phyloP scores from a whole-genome alignment of 1,139 yeast genomes.

The Suhomyces atakaporum region DNA sequence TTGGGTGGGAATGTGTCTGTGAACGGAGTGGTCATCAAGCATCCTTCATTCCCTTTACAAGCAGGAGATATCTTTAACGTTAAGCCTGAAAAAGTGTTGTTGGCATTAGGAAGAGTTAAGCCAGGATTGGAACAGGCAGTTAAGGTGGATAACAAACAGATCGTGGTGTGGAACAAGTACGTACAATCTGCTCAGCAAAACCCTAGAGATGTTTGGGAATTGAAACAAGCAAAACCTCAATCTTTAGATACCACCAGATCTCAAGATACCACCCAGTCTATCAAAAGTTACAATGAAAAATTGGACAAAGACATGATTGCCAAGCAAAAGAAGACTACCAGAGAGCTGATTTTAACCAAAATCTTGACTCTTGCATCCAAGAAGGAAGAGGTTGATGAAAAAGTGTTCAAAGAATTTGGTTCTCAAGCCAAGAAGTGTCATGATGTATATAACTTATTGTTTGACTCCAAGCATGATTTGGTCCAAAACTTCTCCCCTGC shows the following conservation, averaged over 20 bases:
- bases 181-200: conserved; percentile 57
- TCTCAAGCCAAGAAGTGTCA: conserved; percentile 36
- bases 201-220: conserved; percentile 62
- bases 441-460: conserved; percentile 31
- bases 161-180: conserved; percentile 72
- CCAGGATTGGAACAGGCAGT: conserved; percentile 72
- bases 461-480: conserved; percentile 31
- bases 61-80: conserved; percentile 90
- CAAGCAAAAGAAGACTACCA: conserved; percentile 44
- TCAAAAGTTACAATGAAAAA: conserved; percentile 28
- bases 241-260: conserved; percentile 33
- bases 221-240: conserved; percentile 48
- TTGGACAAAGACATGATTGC: conserved; percentile 37
- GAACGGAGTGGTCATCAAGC: conserved; percentile 75
- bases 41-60: conserved; percentile 75
- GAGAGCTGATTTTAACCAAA: conserved; percentile 47
- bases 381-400: conserved; percentile 26
- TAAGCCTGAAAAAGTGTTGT: conserved; percentile 80
- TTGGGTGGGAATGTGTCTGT: conserved; percentile 82
- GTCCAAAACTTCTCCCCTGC: conserved; percentile 21
- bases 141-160: conserved; percentile 69
- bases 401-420: conserved; percentile 23
- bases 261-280: conserved; percentile 12
- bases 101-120: conserved; percentile 81
- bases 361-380: conserved; percentile 31